Base-by-base conservation (phyloP, 2,329 filamentous ascomycete genomes). In the Ophiostoma ulmi region DNA sequence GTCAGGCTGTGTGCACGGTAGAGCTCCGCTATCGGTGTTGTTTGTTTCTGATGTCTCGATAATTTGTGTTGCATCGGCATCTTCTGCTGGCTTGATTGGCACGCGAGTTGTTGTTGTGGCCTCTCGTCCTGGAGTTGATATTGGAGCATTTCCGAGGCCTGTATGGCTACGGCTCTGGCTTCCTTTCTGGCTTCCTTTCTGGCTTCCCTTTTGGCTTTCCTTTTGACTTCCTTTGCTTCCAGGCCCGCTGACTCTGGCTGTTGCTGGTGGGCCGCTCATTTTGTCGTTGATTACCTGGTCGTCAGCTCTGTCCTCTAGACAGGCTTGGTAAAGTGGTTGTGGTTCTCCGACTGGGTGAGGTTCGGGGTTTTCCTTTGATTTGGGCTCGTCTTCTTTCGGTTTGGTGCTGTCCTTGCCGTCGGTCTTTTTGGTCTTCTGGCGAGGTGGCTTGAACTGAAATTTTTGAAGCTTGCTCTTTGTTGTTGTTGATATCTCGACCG, bases 381-480 rank as follows among this genome's bases (percentile, higher is more conserved):
- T 22, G 13, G 65, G 36, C 65, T 26, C 36, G 64, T 20, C 36
- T 41, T 8, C 44, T 22, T 22, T 20, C 14, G 3, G 67, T 31
- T n/a, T 17, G 26, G 66, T 41, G 26, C 22, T n/a, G 66, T 44
- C 64, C 35, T 66, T 39, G 38, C 36, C 41, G 17, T 52, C 41
- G 17, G 14, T 20, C 10, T 31, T 38, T 13, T 58, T 11, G 5
- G 14, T 69, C 13, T 63, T 69, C 14, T 8, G 22, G n/a, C 38
- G 68, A 17, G 22, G 77, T 17, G 82, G 80, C 69, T 82, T 80
- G 73, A 87, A 89, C 70, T 86, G 85, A 76, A 86, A 87, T 41
- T 80, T 79, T 72, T 84, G 85, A 41, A 90, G 81, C 75, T 89
- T 90, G 73, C 81, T 86, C 76, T 86, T 89, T 13, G 88, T 88